A percentile compares a stretch with the other conserved stretches of the same genome.
phyloP scores from a whole-genome alignment of 768 basidiomycete genomes.

The Clavulina sp. region DNA sequence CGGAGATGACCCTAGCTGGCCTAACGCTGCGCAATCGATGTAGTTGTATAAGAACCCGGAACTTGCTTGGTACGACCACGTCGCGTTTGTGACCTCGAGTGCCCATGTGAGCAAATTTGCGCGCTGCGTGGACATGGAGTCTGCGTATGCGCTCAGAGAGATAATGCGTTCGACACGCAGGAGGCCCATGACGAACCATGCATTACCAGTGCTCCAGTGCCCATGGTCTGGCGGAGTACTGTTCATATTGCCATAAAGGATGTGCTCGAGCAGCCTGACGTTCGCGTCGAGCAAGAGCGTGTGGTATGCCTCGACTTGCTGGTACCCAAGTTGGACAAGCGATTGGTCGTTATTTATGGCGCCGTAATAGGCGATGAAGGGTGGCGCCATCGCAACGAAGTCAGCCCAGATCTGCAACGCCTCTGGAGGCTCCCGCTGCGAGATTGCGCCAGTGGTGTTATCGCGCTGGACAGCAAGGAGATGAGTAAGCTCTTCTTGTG shows the following conservation, averaged over 20 bases:
- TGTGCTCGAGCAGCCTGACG: slow-evolving; percentile 52
- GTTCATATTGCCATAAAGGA: slow-evolving; percentile 38
- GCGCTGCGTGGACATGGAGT: slow-evolving; percentile 32
- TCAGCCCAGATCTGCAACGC: slow-evolving; percentile 68
- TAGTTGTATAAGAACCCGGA: slow-evolving; percentile 46
- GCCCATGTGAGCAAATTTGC: slow-evolving; percentile 47
- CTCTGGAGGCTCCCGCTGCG: slow-evolving; percentile 49
- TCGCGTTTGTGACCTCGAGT: slow-evolving; percentile 34
- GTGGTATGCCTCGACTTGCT: slow-evolving; percentile 57
- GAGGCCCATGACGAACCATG: slow-evolving; percentile 81
- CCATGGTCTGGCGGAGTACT: slow-evolving; percentile 45
- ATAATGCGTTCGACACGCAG: slow-evolving; percentile 66
- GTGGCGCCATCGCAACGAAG: slow-evolving; percentile 72
- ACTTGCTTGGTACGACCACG: slow-evolving; percentile 33
- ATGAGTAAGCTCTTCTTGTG: slow-evolving; percentile 41
- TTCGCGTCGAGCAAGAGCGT: slow-evolving; percentile 35
- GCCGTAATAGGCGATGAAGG: slow-evolving; percentile 76
- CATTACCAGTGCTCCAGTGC: slow-evolving; percentile 80
- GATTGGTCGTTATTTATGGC: neutral
- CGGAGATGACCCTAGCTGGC: no score
- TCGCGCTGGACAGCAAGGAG: slow-evolving; percentile 38
- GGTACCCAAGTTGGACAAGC: slow-evolving; percentile 45
- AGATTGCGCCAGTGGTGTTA: slow-evolving; percentile 62
- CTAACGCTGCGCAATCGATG: slow-evolving; percentile 32
- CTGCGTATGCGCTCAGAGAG: slow-evolving; percentile 37